Base-by-base conservation (phyloP, 1,284 basidiomycete species). In the Psilocybe mexicana region DNA sequence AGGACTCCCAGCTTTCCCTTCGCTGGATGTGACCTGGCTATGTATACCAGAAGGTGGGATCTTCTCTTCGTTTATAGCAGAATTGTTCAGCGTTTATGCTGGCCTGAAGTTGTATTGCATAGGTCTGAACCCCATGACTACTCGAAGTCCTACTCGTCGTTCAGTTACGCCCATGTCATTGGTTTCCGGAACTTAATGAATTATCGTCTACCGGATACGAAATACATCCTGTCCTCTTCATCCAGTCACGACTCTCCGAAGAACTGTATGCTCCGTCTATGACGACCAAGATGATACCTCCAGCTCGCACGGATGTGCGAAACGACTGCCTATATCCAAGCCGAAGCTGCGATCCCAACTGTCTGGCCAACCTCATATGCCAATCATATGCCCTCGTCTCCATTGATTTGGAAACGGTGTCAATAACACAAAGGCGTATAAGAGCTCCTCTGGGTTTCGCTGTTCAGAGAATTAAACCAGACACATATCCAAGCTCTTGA, bases 231-330 rank as follows among this genome's bases (percentile, higher is more conserved):
- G n/a, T n/a, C 14, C 6, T 23, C 46, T 18, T 35, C 30, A 14
- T 18, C 6, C 3, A 48, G 46, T 35, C 46, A 48, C 18, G 23
- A 35, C n/a, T 26, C 30, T 6, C 23, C 28, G n/a, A 33, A 7
- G 46, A 30, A 48, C 28, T 23, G 3, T 14, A 35, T 5, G 30
- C 30, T 48, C 46, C 30, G n/a, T 35, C 26, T 25, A 35, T 23
- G 35, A 8, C 30, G 28, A 23, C 46, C 52, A 33, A 18, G 30
- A 44, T 10, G 26, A 23, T 53, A 25, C 25, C 30, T 33, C 26
- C n/a, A 24, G 14, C 26, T 53, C 52, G 42, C 52, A 53, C 52
- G 52, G 33, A 53, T 53, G 52, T 53, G 52, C 43, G 52, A 53
- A 53, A 10, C 12, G 25, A 18, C 6, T 14, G 30, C 28, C 14